Evolutionary conservation across 805 yeast genomes (phyloP).

Genomic region (Barnettozyma vustinii): DNA sequence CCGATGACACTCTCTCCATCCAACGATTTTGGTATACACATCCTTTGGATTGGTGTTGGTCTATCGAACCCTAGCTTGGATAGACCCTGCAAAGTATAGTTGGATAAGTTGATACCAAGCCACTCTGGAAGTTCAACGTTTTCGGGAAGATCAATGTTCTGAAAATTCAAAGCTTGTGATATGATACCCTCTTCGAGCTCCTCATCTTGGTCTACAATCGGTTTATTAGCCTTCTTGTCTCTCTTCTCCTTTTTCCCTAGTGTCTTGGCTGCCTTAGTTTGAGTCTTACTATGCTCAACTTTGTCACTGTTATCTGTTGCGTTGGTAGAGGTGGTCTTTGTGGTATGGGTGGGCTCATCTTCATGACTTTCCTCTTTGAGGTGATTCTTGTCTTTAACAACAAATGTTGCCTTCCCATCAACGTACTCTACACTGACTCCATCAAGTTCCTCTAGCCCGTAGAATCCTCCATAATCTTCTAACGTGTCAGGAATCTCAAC

Average conservation of each 20-base stretch:
- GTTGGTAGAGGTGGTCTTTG: not conserved
- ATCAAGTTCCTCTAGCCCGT: constrained; percentile 89
- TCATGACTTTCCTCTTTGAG: constrained; percentile 16
- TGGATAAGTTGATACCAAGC: constrained; percentile 44
- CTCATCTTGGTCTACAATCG: not conserved
- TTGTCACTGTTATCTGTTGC: not conserved
- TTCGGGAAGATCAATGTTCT: constrained; percentile 29
- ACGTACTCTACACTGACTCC: constrained; percentile 81
- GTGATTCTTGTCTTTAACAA: constrained; percentile 33
- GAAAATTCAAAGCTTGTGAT: constrained; percentile 23
- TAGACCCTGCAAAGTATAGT: constrained; percentile 59
- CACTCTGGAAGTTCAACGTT: constrained; percentile 54
- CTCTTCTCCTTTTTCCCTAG: constrained; percentile 16
- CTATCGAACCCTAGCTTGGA: constrained; percentile 46
- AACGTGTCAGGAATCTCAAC: constrained; percentile 79
- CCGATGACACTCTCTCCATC: constrained; percentile 83
- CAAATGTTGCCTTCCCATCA: constrained; percentile 61
- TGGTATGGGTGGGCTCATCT: not conserved
- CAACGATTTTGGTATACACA: constrained; percentile 68
- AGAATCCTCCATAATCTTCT: constrained; percentile 86
- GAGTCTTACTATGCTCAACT: constrained; percentile 7
- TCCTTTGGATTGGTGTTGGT: constrained; percentile 84
- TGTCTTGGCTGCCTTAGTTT: constrained; percentile 15
- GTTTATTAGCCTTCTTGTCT: constrained; percentile 11
- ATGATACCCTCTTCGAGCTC: constrained; percentile 13